Evolutionary conservation across 1,284 basidiomycete genomes (phyloP), one percentile per base, ranked within the genome.

Genomic region (Leccinum pallidistipes): DNA sequence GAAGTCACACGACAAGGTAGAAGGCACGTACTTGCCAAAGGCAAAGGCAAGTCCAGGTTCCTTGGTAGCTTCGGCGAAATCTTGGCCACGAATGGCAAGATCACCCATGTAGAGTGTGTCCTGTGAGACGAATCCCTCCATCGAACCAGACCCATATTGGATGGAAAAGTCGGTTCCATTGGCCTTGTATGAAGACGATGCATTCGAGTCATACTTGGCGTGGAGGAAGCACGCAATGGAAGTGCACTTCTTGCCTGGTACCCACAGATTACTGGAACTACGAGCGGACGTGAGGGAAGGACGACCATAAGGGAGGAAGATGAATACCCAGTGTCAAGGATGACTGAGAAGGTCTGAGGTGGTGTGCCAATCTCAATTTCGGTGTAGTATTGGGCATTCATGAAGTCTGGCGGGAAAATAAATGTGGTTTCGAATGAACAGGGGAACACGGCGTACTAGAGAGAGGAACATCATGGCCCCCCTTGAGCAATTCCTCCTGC

Each of bases 191-290:
- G 95, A 89, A 1, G 88, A 88, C 1, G 97, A 99, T 1, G 83
- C 66, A n/a, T 77, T 74, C 14, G 91, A 90, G 71, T 98, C 91
- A 76, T 98, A 99, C 82, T 98, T 98, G 72, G 86, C 72, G 74
- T 98, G 97, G 53, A 97, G 82, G 90, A 99, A 99, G 81, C 97
- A 99, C 29, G 97, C 96, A 70, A 99, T 99, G 36, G 94, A 97
- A 11, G 88, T 92, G 81, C 97, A 99, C 67, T 85, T 78, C 36
- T 80, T 78, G 70, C 94, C 94, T 10, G 97, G 97, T 6, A 97
- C 92, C 95, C 95, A 97, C 21, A 97, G 84, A 75, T 97, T 97
- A 76, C 91, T 91, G 52, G 94, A 96, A 27, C 90, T 91, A 57
- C 16, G 54, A 45, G 31, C 34, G 31, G 59, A 31, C 45, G 24